Evolutionary conservation across 805 yeast species (phyloP).

Genomic region (Wickerhamiella allomyrinae): DNA sequence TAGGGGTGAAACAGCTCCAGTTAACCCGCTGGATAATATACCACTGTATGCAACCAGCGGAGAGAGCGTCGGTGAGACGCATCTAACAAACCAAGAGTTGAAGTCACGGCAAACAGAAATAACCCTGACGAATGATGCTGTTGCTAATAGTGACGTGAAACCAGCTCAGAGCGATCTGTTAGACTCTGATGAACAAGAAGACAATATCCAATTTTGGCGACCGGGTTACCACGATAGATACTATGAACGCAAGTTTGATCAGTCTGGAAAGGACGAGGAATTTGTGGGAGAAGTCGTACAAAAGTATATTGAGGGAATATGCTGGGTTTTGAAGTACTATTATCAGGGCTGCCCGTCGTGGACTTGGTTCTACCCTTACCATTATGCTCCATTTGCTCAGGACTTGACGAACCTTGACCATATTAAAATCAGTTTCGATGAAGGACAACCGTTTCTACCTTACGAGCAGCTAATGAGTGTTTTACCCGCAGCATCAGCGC

Average conservation of each 20-base stretch:
- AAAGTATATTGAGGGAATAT: constrained; percentile 80
- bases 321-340: constrained; percentile 91
- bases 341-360: constrained; percentile 98
- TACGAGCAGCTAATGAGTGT: constrained; percentile 97
- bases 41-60: constrained; percentile 71
- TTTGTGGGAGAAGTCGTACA: constrained; percentile 46
- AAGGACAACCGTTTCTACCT: constrained; percentile 73
- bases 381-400: constrained; percentile 93
- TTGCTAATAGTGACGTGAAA: constrained; percentile 11
- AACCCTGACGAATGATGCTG: constrained; percentile 3
- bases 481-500: constrained; percentile 78
- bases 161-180: constrained; percentile 11
- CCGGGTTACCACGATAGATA: constrained; percentile 79
- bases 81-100: constrained; percentile 55
- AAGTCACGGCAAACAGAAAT: constrained; percentile 28
- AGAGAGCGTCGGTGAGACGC: constrained; percentile 50
- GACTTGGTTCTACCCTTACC: constrained; percentile 96
- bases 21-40: constrained; percentile 51
- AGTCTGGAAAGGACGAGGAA: constrained; percentile 34
- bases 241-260: constrained; percentile 59
- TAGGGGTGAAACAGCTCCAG: constrained; percentile 66
- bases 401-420: constrained; percentile 49
- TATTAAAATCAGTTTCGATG: constrained; percentile 48
- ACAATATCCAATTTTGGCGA: constrained; percentile 58
- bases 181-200: constrained; percentile 29